These are phyloP conservation scores for Cordyceps tenuipes DNA, from an alignment of 2,329 filamentous ascomycete species.

Conservation along the genomic window DNA sequence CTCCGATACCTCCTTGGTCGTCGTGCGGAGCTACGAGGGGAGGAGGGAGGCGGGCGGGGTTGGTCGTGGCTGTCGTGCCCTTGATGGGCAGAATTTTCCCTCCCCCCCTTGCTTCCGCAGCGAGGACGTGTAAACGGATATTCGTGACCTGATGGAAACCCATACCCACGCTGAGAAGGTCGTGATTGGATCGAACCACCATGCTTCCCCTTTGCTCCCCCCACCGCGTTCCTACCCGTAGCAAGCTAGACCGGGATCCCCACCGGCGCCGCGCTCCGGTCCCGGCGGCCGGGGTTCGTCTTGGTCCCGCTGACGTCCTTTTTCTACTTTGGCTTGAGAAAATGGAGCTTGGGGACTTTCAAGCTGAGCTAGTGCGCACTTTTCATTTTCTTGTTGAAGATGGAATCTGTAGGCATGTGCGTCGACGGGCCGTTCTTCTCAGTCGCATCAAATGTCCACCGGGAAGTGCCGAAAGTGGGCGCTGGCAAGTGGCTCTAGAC, in stretches of 20 bases:
- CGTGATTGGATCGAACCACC: not conserved
- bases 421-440: too few relatives aligned
- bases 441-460: too few relatives aligned
- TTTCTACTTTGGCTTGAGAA: not conserved
- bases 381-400: not conserved
- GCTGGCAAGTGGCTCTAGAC: too few relatives aligned
- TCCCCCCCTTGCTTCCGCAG: not conserved
- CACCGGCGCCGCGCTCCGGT: constrained; percentile 2
- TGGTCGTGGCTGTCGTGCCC: not conserved
- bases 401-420: too few relatives aligned
- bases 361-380: not conserved
- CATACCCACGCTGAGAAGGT: not conserved
- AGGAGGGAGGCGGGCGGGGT: too few relatives aligned
- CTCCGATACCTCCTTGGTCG: not conserved
- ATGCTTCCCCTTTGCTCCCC: not conserved
- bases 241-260: not conserved
- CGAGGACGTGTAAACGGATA: not conserved
- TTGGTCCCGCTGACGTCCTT: not conserved
- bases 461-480: too few relatives aligned
- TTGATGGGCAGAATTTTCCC: constrained; percentile 4
- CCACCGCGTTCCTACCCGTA: not conserved
- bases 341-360: not conserved
- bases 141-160: constrained; percentile 9
- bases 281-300: constrained; percentile 5
- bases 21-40: not conserved